These are phyloP conservation scores for Blumeria hordei DNA, from an alignment of 2,329 filamentous ascomycete species.

Conservation along the genomic window DNA sequence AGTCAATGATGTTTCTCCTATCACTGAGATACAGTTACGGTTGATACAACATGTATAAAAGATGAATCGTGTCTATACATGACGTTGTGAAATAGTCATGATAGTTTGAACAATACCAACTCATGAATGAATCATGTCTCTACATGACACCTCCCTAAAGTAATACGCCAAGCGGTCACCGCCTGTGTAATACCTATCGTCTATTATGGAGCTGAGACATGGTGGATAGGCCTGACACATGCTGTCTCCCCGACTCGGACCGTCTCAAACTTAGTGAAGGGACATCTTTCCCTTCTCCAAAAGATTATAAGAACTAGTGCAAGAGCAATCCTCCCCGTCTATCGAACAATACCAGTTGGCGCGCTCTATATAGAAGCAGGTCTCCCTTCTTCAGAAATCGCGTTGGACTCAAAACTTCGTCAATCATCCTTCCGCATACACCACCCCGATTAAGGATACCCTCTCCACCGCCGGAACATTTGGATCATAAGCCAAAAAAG, in stretches of 20 bases:
- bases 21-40: too few relatives aligned
- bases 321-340: background rate
- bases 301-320: background rate
- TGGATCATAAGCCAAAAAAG: background rate
- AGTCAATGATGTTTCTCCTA: too few relatives aligned
- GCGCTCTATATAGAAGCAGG: background rate
- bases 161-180: background rate
- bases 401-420: background rate
- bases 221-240: background rate
- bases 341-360: background rate
- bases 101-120: too few relatives aligned
- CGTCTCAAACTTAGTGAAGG: background rate
- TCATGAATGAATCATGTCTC: too few relatives aligned
- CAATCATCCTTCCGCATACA: background rate
- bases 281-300: background rate
- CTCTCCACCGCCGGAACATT: background rate
- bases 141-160: too few relatives aligned
- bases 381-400: background rate
- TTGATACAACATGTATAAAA: too few relatives aligned
- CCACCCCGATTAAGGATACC: background rate
- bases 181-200: too few relatives aligned
- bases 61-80: too few relatives aligned
- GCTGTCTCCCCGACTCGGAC: background rate
- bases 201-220: background rate
- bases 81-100: too few relatives aligned